Evolutionary conservation across 345 rosid genomes (phyloP).

Genomic region (Laguncularia racemosa): DNA sequence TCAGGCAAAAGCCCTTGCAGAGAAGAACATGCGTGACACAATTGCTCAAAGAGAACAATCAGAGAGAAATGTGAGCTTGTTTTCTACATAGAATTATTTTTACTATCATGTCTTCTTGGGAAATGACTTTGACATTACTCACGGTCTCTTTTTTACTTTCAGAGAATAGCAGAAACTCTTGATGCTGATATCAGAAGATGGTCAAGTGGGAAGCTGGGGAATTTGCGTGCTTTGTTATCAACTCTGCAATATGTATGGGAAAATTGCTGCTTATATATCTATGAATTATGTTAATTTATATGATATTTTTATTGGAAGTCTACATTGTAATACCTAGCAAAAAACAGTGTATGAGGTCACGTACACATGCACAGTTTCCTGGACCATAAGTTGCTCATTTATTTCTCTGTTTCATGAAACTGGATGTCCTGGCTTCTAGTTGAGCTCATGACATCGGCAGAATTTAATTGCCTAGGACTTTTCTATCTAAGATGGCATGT

Average conservation of each 20-base stretch:
- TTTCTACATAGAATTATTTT: neutral
- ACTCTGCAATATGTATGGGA: conserved; percentile 79
- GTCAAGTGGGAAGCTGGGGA: conserved; percentile 82
- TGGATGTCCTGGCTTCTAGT: no score
- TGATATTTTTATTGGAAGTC: no score
- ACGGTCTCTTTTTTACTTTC: conserved; percentile 18
- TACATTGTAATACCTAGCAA: no score
- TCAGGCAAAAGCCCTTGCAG: conserved; percentile 93
- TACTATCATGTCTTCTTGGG: no score
- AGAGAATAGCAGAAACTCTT: conserved; percentile 71
- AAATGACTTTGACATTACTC: conserved; percentile 8
- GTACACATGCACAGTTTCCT: no score
- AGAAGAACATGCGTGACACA: conserved; percentile 83
- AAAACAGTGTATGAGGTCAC: no score
- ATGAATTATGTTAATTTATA: neutral
- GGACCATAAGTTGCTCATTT: no score
- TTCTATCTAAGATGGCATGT: neutral
- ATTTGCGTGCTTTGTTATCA: conserved; percentile 86
- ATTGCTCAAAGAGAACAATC: conserved; percentile 84
- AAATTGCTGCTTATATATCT: neutral
- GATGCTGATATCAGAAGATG: conserved; percentile 92
- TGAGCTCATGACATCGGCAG: no score
- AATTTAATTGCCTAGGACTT: neutral
- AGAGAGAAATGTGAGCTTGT: conserved; percentile 68
- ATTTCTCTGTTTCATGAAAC: no score